phyloP scores from a whole-genome alignment of 148 eudicot genomes.

The Hydrangea macrophylla region DNA sequence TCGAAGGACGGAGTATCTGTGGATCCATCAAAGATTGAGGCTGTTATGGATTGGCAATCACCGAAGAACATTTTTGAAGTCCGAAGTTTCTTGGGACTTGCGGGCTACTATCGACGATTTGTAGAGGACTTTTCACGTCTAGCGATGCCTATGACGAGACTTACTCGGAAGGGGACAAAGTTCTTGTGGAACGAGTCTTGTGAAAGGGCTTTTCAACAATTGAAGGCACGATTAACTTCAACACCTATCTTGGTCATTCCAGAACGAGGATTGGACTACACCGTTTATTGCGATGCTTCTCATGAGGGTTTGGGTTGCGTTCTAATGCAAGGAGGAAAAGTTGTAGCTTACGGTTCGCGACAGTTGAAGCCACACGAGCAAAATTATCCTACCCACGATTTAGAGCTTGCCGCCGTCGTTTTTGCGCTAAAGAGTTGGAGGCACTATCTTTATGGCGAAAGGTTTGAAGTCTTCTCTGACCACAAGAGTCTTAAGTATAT shows the following conservation, averaged over 20 bases:
- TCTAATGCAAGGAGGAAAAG: not conserved
- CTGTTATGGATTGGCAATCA: not conserved
- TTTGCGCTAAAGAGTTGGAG: not conserved
- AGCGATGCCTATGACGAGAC: not conserved
- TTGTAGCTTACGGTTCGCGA: not conserved
- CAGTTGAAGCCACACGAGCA: not conserved
- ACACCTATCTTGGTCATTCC: not conserved
- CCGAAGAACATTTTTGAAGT: not conserved
- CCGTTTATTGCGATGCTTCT: not conserved
- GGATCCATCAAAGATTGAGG: not conserved
- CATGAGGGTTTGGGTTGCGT: not conserved
- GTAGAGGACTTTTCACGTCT: not conserved
- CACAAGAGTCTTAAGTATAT: too few species aligned
- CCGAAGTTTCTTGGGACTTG: not conserved
- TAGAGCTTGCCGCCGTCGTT: not conserved
- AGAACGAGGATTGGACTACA: not conserved
- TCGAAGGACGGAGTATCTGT: too few species aligned
- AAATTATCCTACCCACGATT: not conserved
- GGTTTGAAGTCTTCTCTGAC: not conserved
- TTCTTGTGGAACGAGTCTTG: too few species aligned
- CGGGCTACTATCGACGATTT: not conserved
- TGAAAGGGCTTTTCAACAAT: too few species aligned
- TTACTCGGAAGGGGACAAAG: not conserved
- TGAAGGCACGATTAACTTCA: too few species aligned
- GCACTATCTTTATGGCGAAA: not conserved